phyloP scores from a whole-genome alignment of 2,329 filamentous ascomycete genomes.

The Helotiales sp. region DNA sequence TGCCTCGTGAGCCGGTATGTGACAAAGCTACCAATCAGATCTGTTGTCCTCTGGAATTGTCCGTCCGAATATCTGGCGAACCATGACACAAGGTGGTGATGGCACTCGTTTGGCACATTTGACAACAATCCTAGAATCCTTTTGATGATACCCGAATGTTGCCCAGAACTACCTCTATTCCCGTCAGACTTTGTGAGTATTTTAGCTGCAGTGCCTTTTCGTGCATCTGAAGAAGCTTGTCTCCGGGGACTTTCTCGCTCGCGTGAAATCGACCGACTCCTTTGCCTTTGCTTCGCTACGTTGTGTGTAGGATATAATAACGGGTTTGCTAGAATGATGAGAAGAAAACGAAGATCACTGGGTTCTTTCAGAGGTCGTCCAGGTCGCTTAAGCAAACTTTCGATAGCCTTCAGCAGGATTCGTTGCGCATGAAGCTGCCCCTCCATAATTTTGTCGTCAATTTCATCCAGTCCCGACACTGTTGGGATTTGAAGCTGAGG shows the following conservation, averaged over 20 bases:
- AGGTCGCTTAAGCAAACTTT: slow-evolving; percentile 80
- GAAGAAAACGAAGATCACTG: slow-evolving; percentile 75
- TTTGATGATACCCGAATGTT: slow-evolving; percentile 85
- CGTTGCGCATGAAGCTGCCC: slow-evolving; percentile 73
- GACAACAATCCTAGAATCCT: slow-evolving; percentile 80
- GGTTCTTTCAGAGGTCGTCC: slow-evolving; percentile 70
- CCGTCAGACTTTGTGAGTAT: slow-evolving; percentile 21
- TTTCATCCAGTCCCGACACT: slow-evolving; percentile 43
- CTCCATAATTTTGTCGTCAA: slow-evolving; percentile 58
- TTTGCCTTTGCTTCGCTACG: slow-evolving; percentile 16
- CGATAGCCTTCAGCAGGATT: slow-evolving; percentile 76
- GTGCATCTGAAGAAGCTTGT: not conserved
- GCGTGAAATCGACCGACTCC: slow-evolving; percentile 32
- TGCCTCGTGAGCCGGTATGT: slow-evolving; percentile 79
- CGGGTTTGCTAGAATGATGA: slow-evolving; percentile 81
- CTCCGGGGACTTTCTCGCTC: slow-evolving; percentile 23
- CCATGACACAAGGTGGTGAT: slow-evolving; percentile 79
- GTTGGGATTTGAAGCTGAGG: slow-evolving; percentile 32
- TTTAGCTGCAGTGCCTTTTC: not conserved
- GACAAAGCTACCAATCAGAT: slow-evolving; percentile 78
- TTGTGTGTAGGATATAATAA: slow-evolving; percentile 60
- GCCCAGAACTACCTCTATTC: slow-evolving; percentile 51
- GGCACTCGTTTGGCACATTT: slow-evolving; percentile 75
- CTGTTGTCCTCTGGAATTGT: slow-evolving; percentile 75
- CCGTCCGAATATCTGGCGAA: slow-evolving; percentile 71